phyloP scores from a whole-genome alignment of 495 filamentous ascomycete species.

The Podospora australis region DNA sequence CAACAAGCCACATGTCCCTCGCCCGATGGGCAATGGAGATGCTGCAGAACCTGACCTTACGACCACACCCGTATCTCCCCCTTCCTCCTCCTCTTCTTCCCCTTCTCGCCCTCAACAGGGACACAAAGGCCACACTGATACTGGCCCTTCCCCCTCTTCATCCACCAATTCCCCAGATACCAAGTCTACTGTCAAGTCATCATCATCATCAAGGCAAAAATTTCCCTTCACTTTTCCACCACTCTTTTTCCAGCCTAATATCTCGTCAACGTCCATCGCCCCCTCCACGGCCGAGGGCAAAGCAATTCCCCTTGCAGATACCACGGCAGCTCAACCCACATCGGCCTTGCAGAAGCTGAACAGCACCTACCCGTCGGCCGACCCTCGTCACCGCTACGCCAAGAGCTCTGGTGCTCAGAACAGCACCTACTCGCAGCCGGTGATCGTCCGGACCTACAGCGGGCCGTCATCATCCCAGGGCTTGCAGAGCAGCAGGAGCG shows the following conservation, averaged over 20 bases:
- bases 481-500: constrained; percentile 15
- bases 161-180: no score
- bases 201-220: background rate
- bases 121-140: background rate
- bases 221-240: constrained; percentile 34
- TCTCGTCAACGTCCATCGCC: constrained; percentile 37
- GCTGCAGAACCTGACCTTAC: no score
- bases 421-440: constrained; percentile 48
- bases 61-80: background rate
- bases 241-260: constrained; percentile 30
- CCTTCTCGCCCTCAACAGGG: background rate
- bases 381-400: constrained; percentile 34
- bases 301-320: constrained; percentile 38
- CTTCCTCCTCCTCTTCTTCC: constrained; percentile 6
- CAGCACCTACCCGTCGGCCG: constrained; percentile 34
- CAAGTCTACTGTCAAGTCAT: no score
- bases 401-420: constrained; percentile 42
- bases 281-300: constrained; percentile 41
- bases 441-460: constrained; percentile 52
- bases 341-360: constrained; percentile 40
- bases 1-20: constrained; percentile 20
- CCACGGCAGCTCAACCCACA: constrained; percentile 33
- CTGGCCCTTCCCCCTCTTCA: no score
- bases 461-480: constrained; percentile 26
- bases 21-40: constrained; percentile 9